Base-by-base conservation (phyloP, 192 early-diverging fungal species). In the Funneliformis mosseae region DNA sequence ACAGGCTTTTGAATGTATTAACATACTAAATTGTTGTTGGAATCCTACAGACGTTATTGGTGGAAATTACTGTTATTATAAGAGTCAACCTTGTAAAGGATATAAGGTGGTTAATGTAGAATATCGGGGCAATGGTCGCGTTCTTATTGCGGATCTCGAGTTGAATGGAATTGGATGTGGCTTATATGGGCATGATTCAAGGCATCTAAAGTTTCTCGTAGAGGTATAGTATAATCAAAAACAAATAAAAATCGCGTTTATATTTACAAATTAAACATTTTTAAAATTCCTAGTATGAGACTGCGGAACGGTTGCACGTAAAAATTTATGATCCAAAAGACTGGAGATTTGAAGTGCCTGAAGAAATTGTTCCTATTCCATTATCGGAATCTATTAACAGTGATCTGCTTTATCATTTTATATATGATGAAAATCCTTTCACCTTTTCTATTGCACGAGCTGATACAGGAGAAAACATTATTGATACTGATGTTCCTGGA, bases 401-500 rank as follows among this genome's bases (percentile, higher is more conserved):
- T 6, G 39, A 77, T n/a, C 18, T 28, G 2, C 39, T 63, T 38
- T 63, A 77, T 33, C 23, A 63, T 6, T 77, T 77, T 46, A 2
- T 38, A 42, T 77, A 81, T 64, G 80, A 27, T 8, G 33, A 84
- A 33, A 81, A 78, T 28, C 87, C 87, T 0, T 89, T 89, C 43
- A 81, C 85, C 1, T 89, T 89, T 50, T 76, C 80, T 2, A 75
- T 89, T 12, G 76, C 45, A 1, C 85, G 88, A 42, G 79, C 77
- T 41, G 77, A 73, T 14, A 83, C 83, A 12, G 81, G 81, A 2
- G 85, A 85, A 63, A 71, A 80, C 5, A 43, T 89, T 8, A 88
- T 89, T 76, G 82, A 88, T 72, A 87, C 87, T 5, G 63, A 75
- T 12, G 84, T 81, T 12, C 67, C 76, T 12, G 79, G 77, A 4